Evolutionary conservation across 2,329 filamentous ascomycete genomes (phyloP), one percentile per base, ranked within the genome.

Genomic region (Metarhizium album): DNA sequence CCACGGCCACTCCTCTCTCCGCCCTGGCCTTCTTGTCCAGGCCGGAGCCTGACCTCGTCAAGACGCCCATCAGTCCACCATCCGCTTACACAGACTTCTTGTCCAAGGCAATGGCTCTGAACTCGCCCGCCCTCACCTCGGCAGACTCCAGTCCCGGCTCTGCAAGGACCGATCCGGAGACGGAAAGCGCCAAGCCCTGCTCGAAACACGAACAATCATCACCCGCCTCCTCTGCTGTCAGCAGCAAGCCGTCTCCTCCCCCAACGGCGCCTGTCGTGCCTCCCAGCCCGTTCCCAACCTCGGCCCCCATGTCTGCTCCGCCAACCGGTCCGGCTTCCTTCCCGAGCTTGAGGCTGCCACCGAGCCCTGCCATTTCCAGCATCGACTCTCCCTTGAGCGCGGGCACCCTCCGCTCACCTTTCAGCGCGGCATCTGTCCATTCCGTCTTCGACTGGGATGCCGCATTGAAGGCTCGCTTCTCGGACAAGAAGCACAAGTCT

Each of bases 21-120:
- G 73, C 67, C 52, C 62, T 67, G 52, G 68, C 63, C 31, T 68
- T 67, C 52, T 58, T 62, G 42, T 66, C 63, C 56, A 69, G 68
- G 55, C 67, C 70, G 8, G 71, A 69, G 33, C 64, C 71, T 7
- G 73, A 74, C 51, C 75, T 78, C 59, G 79, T 90, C 73, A 91
- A 90, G 70, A 96, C 90, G 4, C 90, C 90, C 46, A 95, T 97
- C 66, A 94, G 87, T 48, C 91, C 91, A 48, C 91, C 91, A 3
- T 75, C 80, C 22, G 90, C 91, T 52, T 97, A 97, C 65, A 85
- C 88, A 58, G 90, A 97, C 63, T 97, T 96, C 64, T 82, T 97
- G 55, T 63, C 66, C 48, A 91, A 90, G 70, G 83, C 84, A 53
- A 82, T 94, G 70, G 84, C 84, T 18, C 74, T 90, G 52, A 80